Conservation (phyloP, 129 eudicot species). For the Pseudognaphalium luteoalbum region DNA sequence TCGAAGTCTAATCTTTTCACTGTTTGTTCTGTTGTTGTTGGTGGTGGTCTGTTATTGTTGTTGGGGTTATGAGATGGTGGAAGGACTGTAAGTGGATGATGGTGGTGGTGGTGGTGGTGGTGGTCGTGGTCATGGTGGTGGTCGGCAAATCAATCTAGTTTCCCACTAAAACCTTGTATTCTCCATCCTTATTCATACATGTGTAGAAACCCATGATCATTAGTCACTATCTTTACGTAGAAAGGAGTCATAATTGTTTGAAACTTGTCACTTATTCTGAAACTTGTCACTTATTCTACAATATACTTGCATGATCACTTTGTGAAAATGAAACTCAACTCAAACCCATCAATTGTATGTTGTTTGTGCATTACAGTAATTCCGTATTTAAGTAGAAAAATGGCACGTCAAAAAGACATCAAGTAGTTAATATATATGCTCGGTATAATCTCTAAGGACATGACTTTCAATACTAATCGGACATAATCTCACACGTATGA, state of each 20-base stretch:
- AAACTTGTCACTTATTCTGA: slow-evolving; percentile 23
- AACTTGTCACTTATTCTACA: slow-evolving; percentile 18
- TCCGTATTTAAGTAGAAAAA: too few relatives aligned
- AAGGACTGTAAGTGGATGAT: slow-evolving; percentile 14
- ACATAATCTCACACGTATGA: too few relatives aligned
- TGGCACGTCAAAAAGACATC: too few relatives aligned
- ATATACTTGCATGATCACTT: slow-evolving; percentile 15
- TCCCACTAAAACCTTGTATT: slow-evolving; percentile 21
- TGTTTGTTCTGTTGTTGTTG: slow-evolving; percentile 17
- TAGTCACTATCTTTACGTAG: slow-evolving; percentile 16
- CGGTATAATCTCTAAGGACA: too few relatives aligned
- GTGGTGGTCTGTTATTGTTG: slow-evolving; percentile 31
- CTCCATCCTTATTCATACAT: slow-evolving; percentile 16
- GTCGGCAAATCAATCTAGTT: slow-evolving; percentile 9
- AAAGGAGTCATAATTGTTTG: slow-evolving; percentile 5
- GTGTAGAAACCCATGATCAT: slow-evolving; percentile 32
- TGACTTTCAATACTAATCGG: too few relatives aligned
- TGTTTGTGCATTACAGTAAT: not conserved
- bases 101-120: not conserved
- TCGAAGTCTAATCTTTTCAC: not conserved
- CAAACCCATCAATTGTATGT: not conserved
- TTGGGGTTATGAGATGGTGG: slow-evolving; percentile 14
- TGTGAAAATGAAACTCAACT: slow-evolving; percentile 17
- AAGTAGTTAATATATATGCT: too few relatives aligned
- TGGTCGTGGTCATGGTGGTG: slow-evolving; percentile 9